Base-by-base conservation (phyloP, 352 stramenopile species). In the Phytophthora pseudosyringae region DNA sequence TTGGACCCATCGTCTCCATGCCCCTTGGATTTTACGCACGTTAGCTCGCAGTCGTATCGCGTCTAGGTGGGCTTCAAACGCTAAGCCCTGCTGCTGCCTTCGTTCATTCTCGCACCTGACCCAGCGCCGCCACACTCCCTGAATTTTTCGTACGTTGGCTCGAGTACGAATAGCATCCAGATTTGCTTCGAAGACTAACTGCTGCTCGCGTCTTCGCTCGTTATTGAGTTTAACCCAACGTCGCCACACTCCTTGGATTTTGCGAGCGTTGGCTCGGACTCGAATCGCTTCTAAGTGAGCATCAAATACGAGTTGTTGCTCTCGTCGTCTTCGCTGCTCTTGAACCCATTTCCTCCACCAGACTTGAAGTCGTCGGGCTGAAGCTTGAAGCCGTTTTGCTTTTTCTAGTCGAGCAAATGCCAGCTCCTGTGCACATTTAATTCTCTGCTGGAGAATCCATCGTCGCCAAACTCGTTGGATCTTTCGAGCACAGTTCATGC, bases 1-100 rank as follows among this genome's bases (percentile, higher is more conserved):
- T n/a, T n/a, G n/a, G n/a, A n/a, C n/a, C n/a, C n/a, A n/a, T n/a
- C n/a, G n/a, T n/a, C n/a, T n/a, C n/a, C n/a, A n/a, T n/a, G n/a
- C n/a, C n/a, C n/a, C 5, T 43, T 81, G 73, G n/a, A 79, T 59
- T n/a, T 53, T 60, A 12, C 70, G 57, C 1, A 43, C 47, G 16
- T 51, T 61, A 3, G 55, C 26, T 25, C 48, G 55, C 45, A 21
- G 15, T 6, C 46, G 39, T 21, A 69, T 46, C 13, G 16, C 13
- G 25, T 69, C 18, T 18, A 69, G 5, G 2, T 46, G 52, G 3
- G 16, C 45, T 5, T 57, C 16, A 41, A 64, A 57, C 0, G 28
- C 35, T 5, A 62, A 3, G 31, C n/a, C 32, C 15, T 67, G 31
- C 4, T 51, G 8, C 6, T 43, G 38, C 40, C 53, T 53, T 48